phyloP scores from a whole-genome alignment of 805 yeast genomes.

The Candida arabinofermentans region DNA sequence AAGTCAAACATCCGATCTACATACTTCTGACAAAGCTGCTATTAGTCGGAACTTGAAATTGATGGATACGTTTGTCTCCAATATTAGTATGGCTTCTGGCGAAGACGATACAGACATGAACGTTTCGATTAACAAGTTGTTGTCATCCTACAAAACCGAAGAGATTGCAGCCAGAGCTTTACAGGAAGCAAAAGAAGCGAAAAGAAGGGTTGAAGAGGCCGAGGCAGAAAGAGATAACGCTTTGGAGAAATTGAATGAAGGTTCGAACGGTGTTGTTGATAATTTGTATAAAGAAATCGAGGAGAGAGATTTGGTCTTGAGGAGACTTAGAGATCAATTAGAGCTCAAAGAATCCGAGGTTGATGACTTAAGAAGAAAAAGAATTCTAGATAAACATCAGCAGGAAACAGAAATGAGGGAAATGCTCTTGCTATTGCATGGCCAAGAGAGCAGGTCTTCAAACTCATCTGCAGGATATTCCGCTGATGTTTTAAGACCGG shows the following conservation, averaged over 20 bases:
- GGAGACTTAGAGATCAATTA: slow-evolving; percentile 56
- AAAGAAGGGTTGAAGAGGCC: slow-evolving; percentile 37
- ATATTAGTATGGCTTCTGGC: slow-evolving; percentile 47
- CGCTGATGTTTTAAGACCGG: background rate
- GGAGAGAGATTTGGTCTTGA: slow-evolving; percentile 58
- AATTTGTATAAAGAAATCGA: slow-evolving; percentile 55
- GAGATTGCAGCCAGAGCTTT: slow-evolving; percentile 76
- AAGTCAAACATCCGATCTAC: slow-evolving; percentile 44
- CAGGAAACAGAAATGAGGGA: slow-evolving; percentile 77
- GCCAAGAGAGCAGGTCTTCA: slow-evolving; percentile 23
- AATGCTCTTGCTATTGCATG: slow-evolving; percentile 59
- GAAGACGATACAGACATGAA: slow-evolving; percentile 66
- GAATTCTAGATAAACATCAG: slow-evolving; percentile 63
- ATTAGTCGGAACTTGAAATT: slow-evolving; percentile 50
- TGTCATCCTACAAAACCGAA: slow-evolving; percentile 75
- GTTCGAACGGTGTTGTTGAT: slow-evolving; percentile 70
- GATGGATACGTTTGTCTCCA: slow-evolving; percentile 52
- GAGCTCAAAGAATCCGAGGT: slow-evolving; percentile 58
- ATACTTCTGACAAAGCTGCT: slow-evolving; percentile 37
- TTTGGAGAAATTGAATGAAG: slow-evolving; percentile 39
- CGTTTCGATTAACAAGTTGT: slow-evolving; percentile 69
- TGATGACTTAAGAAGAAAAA: slow-evolving; percentile 57
- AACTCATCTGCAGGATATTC: slow-evolving; percentile 15
- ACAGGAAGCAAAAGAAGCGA: slow-evolving; percentile 38
- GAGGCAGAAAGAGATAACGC: slow-evolving; percentile 38